Evolutionary conservation across 768 basidiomycete species (phyloP).

Genomic region (Lactarius evosmus): DNA sequence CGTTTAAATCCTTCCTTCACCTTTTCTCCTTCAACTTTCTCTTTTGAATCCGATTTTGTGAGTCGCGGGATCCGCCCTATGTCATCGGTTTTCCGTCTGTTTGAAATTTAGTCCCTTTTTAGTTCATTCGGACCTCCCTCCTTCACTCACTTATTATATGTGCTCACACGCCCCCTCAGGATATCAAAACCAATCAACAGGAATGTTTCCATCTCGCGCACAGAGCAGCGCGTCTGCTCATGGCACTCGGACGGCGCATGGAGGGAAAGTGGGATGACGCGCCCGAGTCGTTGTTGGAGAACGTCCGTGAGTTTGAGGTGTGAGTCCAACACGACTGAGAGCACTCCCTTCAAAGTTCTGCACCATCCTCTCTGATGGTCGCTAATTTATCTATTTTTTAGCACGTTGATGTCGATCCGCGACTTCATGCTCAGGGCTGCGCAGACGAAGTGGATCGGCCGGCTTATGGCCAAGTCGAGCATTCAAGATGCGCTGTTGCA

Average conservation of each 20-base stretch:
- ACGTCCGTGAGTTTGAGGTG: constrained; percentile 28
- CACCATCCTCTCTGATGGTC: not conserved
- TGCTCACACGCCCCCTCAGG: constrained; percentile 13
- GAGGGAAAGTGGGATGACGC: constrained; percentile 30
- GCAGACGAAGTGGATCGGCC: constrained; percentile 27
- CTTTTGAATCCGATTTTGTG: no score
- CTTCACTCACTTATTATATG: no score
- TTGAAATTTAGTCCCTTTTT: no score
- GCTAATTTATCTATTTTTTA: not conserved
- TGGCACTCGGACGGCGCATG: constrained; percentile 26
- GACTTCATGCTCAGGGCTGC: constrained; percentile 27
- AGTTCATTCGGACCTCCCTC: no score
- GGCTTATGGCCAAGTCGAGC: constrained; percentile 23
- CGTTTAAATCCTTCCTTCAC: not conserved
- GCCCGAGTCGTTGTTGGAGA: constrained; percentile 27
- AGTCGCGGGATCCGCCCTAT: no score
- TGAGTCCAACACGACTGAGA: constrained; percentile 12
- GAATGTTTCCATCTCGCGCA: constrained; percentile 27
- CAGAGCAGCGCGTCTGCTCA: constrained; percentile 24
- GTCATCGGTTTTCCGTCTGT: no score
- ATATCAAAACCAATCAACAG: constrained; percentile 27
- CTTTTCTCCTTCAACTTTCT: no score
- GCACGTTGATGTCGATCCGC: constrained; percentile 26
- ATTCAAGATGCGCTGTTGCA: constrained; percentile 23
- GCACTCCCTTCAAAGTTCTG: not conserved